These are phyloP conservation scores for Blastobotrys malaysiensis DNA, from an alignment of 1,139 yeast species.

Conservation along the genomic window DNA sequence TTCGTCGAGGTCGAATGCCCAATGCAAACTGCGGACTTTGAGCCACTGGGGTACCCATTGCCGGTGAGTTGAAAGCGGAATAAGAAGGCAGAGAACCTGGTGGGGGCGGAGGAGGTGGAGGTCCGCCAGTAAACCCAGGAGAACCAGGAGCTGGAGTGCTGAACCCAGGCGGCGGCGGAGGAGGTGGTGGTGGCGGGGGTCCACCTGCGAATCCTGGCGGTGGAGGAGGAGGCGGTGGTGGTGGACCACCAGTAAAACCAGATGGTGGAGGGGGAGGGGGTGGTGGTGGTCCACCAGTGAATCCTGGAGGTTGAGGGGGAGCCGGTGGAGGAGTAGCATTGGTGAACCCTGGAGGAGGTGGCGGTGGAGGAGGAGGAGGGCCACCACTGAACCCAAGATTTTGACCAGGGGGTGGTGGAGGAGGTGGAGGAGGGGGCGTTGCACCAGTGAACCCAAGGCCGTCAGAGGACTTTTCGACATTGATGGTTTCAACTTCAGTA, in stretches of 20 bases:
- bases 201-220: slow-evolving; percentile 28
- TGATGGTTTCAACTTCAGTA: slow-evolving; percentile 1
- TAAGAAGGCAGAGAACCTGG: slow-evolving; percentile 20
- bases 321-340: slow-evolving; percentile 33
- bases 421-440: slow-evolving; percentile 34
- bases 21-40: slow-evolving; percentile 21
- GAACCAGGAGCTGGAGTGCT: slow-evolving; percentile 32
- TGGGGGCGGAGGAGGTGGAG: slow-evolving; percentile 30
- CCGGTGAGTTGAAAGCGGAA: slow-evolving; percentile 12
- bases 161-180: slow-evolving; percentile 23
- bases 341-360: slow-evolving; percentile 23
- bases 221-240: slow-evolving; percentile 39
- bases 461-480: slow-evolving; percentile 1
- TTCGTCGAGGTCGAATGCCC: slow-evolving; percentile 48
- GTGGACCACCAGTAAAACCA: slow-evolving; percentile 21
- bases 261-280: slow-evolving; percentile 16
- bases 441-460: slow-evolving; percentile 14
- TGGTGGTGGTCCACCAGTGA: slow-evolving; percentile 23
- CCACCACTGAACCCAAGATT: slow-evolving; percentile 6
- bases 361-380: slow-evolving; percentile 35
- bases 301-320: slow-evolving; percentile 30
- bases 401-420: slow-evolving; percentile 17
- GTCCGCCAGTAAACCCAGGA: slow-evolving; percentile 18
- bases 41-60: slow-evolving; percentile 18
- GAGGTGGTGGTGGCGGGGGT: slow-evolving; percentile 32